Evolutionary conservation across 2,329 filamentous ascomycete genomes (phyloP).

Genomic region (Neoarthrinium moseri): DNA sequence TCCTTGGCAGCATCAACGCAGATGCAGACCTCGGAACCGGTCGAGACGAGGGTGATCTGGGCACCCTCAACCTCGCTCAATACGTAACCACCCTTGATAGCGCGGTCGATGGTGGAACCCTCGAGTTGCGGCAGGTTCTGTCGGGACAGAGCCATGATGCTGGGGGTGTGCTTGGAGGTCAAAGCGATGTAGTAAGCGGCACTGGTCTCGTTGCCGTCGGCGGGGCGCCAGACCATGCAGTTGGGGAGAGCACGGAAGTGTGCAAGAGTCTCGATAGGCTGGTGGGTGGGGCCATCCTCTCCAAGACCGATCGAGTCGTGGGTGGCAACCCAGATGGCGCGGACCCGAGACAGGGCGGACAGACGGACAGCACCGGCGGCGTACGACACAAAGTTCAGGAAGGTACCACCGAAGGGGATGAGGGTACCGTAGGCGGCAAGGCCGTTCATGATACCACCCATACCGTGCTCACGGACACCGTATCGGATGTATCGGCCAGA

Average conservation of each 20-base stretch:
- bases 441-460: slow-evolving; percentile 94
- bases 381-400: slow-evolving; percentile 99
- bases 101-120: slow-evolving; percentile 85
- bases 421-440: slow-evolving; percentile 92
- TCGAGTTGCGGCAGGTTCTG: slow-evolving; percentile 99
- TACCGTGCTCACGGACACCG: slow-evolving; percentile 88
- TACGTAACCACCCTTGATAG: slow-evolving; percentile 93
- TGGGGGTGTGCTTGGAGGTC: slow-evolving; percentile 85
- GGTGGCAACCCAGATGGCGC: slow-evolving; percentile 92
- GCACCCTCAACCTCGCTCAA: slow-evolving; percentile 81
- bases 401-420: slow-evolving; percentile 91
- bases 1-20: slow-evolving; percentile 90
- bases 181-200: slow-evolving; percentile 96
- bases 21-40: slow-evolving; percentile 93
- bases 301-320: slow-evolving; percentile 99
- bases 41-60: slow-evolving; percentile 85
- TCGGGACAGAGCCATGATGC: slow-evolving; percentile 90
- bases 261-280: slow-evolving; percentile 96
- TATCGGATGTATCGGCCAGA: slow-evolving; percentile 89
- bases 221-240: slow-evolving; percentile 99
- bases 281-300: slow-evolving; percentile 97
- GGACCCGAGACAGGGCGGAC: slow-evolving; percentile 86
- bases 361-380: slow-evolving; percentile 93
- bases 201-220: slow-evolving; percentile 97
- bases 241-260: slow-evolving; percentile 99